These are phyloP conservation scores for Pichia kudriavzevii DNA, from an alignment of 1,139 yeast genomes.

Conservation along the genomic window DNA sequence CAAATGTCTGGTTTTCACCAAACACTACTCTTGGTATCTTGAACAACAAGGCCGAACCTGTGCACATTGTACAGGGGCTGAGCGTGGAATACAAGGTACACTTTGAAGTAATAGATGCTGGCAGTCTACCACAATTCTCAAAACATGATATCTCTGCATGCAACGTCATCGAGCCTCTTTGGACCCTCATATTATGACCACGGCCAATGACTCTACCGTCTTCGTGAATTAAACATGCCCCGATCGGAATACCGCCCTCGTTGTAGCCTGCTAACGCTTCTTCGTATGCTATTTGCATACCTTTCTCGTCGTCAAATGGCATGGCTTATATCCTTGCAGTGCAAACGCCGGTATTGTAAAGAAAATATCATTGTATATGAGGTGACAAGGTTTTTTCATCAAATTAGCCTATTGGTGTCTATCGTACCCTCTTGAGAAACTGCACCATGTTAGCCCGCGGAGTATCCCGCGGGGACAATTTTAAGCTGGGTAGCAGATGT, in stretches of 20 bases:
- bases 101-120: slow-evolving; percentile 57
- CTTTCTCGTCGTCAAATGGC: slow-evolving; percentile 56
- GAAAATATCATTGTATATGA: too few relatives aligned
- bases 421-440: too few relatives aligned
- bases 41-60: slow-evolving; percentile 86
- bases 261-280: slow-evolving; percentile 57
- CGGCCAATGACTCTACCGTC: slow-evolving; percentile 77
- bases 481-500: too few relatives aligned
- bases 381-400: too few relatives aligned
- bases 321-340: slow-evolving; percentile 21
- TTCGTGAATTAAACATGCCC: slow-evolving; percentile 65
- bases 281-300: slow-evolving; percentile 62
- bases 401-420: too few relatives aligned
- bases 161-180: slow-evolving; percentile 67
- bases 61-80: slow-evolving; percentile 92
- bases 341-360: not conserved
- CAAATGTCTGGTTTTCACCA: slow-evolving; percentile 78
- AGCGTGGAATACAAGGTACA: slow-evolving; percentile 84
- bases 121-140: slow-evolving; percentile 83
- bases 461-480: too few relatives aligned
- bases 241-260: slow-evolving; percentile 83
- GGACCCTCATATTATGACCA: slow-evolving; percentile 87
- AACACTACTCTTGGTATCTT: slow-evolving; percentile 79
- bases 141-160: slow-evolving; percentile 89
- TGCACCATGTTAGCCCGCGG: too few relatives aligned